phyloP scores from a whole-genome alignment of 164 flowering plant genomes.

The Magnolia changhungtana region DNA sequence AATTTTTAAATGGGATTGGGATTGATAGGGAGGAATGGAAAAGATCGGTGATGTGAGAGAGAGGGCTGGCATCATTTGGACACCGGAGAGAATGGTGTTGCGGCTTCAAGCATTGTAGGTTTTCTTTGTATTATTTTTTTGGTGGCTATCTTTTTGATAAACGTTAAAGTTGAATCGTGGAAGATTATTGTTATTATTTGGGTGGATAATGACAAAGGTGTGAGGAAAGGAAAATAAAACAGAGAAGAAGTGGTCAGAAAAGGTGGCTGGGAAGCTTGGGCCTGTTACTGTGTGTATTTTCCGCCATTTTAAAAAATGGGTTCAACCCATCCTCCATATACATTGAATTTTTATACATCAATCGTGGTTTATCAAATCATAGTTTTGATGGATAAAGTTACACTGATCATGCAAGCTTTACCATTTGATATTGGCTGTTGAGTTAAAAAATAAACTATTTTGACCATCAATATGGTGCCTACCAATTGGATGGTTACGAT shows the following conservation, averaged over 20 bases:
- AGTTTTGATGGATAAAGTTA: too few species aligned
- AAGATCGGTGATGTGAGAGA: conserved; percentile 46
- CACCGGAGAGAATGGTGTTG: conserved; percentile 26
- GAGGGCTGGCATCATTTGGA: conserved; percentile 30
- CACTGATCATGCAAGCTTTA: too few species aligned
- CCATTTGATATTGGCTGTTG: too few species aligned
- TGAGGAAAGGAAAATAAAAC: neutral
- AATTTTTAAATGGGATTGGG: conserved; percentile 33
- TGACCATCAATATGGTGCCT: too few species aligned
- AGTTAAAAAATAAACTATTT: too few species aligned
- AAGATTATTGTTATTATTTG: neutral
- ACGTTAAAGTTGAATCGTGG: neutral
- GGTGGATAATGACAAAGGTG: neutral
- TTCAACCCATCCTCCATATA: neutral
- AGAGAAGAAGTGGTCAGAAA: too few species aligned
- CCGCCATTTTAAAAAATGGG: neutral
- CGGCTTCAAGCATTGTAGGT: conserved; percentile 32
- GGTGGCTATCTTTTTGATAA: neutral
- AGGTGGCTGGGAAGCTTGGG: neutral
- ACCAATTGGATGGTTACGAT: too few species aligned
- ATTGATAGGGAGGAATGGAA: conserved; percentile 48
- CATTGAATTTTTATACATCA: neutral
- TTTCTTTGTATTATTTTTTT: neutral
- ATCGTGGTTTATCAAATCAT: too few species aligned
- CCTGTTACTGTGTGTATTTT: neutral